Base-by-base conservation (phyloP, 306 rosid species). In the Vachellia collinsii region DNA sequence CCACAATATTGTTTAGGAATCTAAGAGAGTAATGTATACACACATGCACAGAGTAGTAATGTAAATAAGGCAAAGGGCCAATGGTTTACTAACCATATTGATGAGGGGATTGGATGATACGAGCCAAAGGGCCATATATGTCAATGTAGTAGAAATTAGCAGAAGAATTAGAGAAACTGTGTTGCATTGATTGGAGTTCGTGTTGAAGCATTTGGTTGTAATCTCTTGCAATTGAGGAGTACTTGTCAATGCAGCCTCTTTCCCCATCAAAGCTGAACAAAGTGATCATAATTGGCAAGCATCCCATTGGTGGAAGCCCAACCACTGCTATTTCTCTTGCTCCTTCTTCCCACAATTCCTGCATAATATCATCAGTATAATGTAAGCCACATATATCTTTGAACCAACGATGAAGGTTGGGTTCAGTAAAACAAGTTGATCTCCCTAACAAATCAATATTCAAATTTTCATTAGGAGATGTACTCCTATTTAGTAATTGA, bases 281-380 rank as follows among this genome's bases (percentile, higher is more conserved):
- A 1, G 93, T 91, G 53, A 91, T 87, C 66, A 89, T 84, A 0
- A 79, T 0, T 0, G 97, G 97, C 81, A 93, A 72, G 77, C 97
- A 93, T 41, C 97, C 97, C 85, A 93, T 77, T 10, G 97, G 91
- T 78, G 95, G 91, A 46, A 89, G 78, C 78, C 97, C 97, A 10
- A 34, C 82, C 16, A 93, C 77, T 59, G 76, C 87, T 41, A 91
- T 84, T 74, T 58, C 89, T 38, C 79, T 37, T 4, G 88, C 97
- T 4, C 97, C 97, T 70, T 91, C 97, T 12, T 67, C 86, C 87
- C 85, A 82, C 59, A 92, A 82, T n/a, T 50, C 86, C 97, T 91
- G 77, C 29, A 1, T 51, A 8, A 56, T 22, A 56, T 56, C 63
- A 56, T 56, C 62, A 6, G 2, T 65, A 53, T 54, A 7, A 19